These are phyloP conservation scores for Coemansia sp. DNA, from an alignment of 192 early-diverging fungal genomes.

Conservation along the genomic window DNA sequence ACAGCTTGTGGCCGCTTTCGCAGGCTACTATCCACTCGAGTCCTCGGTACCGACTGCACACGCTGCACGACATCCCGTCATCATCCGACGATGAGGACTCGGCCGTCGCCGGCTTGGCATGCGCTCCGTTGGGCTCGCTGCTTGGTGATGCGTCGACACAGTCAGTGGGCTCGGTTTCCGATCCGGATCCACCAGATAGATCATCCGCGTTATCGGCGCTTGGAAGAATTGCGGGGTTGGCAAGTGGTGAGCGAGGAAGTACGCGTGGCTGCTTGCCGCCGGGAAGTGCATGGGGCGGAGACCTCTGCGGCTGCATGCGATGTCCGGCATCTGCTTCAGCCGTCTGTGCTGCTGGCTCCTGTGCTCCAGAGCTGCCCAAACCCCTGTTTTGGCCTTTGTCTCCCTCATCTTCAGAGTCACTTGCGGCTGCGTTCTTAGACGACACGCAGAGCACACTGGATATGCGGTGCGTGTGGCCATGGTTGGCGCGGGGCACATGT, in stretches of 20 bases:
- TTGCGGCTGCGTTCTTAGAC: conserved; percentile 4
- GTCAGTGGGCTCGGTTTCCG: not conserved
- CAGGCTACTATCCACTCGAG: conserved; percentile 41
- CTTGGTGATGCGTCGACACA: not conserved
- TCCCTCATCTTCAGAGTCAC: not conserved
- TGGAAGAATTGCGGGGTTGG: conserved; percentile 24
- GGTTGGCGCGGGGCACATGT: not conserved
- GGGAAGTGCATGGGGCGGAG: conserved; percentile 4
- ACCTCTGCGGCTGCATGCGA: not conserved
- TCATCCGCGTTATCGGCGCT: not conserved
- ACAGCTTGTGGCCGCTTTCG: conserved; percentile 26
- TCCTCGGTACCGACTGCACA: conserved; percentile 33
- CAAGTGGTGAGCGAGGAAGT: conserved; percentile 51
- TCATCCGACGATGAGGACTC: conserved; percentile 22
- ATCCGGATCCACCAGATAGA: not conserved
- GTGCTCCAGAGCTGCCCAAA: not conserved
- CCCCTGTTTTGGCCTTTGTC: not conserved
- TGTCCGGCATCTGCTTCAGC: not conserved
- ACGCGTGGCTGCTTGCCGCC: conserved; percentile 18
- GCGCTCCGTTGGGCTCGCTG: not conserved
- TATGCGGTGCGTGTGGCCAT: conserved; percentile 5
- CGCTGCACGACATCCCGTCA: conserved; percentile 29
- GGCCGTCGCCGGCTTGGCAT: conserved; percentile 3
- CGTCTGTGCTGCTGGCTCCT: not conserved
- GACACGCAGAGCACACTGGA: conserved; percentile 21